A percentile compares a stretch with the other conserved stretches of the same genome.
phyloP scores from a whole-genome alignment of 495 filamentous ascomycete genomes.

The Penicillium diatomitis region DNA sequence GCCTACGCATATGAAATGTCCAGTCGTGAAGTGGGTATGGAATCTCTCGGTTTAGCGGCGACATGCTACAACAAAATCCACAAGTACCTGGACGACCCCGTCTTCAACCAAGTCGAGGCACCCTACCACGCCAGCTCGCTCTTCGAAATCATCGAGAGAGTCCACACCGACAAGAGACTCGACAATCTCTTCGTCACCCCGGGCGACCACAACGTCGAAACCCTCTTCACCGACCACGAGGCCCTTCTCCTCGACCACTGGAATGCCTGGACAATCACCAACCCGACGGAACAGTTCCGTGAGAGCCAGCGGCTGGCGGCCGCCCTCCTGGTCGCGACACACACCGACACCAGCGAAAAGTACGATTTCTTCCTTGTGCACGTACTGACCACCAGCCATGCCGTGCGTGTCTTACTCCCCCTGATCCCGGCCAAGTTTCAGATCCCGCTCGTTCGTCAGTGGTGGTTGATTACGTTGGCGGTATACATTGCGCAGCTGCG shows the following conservation, averaged over 20 bases:
- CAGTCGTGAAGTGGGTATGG: constrained; percentile 71
- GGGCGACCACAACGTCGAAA: constrained; percentile 54
- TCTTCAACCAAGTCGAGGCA: constrained; percentile 47
- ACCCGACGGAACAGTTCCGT: constrained; percentile 61
- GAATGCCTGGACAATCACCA: constrained; percentile 68
- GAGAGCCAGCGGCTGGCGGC: constrained; percentile 69
- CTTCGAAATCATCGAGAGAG: constrained; percentile 56
- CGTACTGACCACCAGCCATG: constrained; percentile 74
- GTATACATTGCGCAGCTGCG: constrained; percentile 69
- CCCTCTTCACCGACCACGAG: constrained; percentile 60
- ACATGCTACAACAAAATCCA: constrained; percentile 68
- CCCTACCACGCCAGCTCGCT: constrained; percentile 45
- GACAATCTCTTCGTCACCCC: constrained; percentile 47
- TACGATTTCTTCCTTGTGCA: constrained; percentile 87
- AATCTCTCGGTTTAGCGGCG: constrained; percentile 62
- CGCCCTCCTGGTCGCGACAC: constrained; percentile 57
- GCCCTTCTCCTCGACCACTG: constrained; percentile 70
- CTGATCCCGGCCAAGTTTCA: constrained; percentile 66
- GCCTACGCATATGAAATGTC: constrained; percentile 80
- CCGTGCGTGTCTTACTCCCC: constrained; percentile 76
- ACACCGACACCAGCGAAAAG: constrained; percentile 22
- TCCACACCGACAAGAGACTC: constrained; percentile 41
- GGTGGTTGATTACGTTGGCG: constrained; percentile 76
- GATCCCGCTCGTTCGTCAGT: constrained; percentile 62
- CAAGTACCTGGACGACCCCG: constrained; percentile 66